phyloP scores from a whole-genome alignment of 208 protist species.

The Leishmania guyanensis region DNA sequence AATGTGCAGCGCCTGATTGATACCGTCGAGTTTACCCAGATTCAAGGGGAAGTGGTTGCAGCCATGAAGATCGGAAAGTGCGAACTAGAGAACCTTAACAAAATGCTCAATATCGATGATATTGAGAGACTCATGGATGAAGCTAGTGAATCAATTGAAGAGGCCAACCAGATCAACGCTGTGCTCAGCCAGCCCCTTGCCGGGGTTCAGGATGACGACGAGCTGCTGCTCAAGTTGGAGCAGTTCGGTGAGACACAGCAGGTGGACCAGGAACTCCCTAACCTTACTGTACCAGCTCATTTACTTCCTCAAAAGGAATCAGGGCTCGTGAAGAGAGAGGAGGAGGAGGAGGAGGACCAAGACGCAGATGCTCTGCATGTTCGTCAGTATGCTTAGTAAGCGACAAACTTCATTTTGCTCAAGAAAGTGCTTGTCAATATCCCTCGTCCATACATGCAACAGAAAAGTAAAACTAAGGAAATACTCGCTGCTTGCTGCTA shows the following conservation, averaged over 20 bases:
- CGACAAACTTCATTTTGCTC: background rate
- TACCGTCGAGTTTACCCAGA: slow-evolving; percentile 78
- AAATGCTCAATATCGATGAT: slow-evolving; percentile 86
- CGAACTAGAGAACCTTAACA: slow-evolving; percentile 77
- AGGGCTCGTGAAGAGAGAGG: background rate
- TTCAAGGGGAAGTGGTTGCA: slow-evolving; percentile 72
- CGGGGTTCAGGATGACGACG: slow-evolving; percentile 57
- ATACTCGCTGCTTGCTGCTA: background rate
- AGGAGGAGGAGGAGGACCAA: slow-evolving; percentile 12
- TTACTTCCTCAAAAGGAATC: slow-evolving; percentile 9
- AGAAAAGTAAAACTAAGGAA: background rate
- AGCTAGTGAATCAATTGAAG: slow-evolving; percentile 70
- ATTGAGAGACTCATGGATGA: slow-evolving; percentile 79
- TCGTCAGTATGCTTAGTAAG: slow-evolving; percentile 27
- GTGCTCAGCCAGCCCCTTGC: slow-evolving; percentile 58
- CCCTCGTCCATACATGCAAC: background rate
- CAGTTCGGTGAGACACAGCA: slow-evolving; percentile 11
- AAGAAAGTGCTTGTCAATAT: background rate
- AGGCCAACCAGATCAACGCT: slow-evolving; percentile 69
- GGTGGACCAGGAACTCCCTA: slow-evolving; percentile 15
- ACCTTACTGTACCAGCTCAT: slow-evolving; percentile 39
- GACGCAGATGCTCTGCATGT: slow-evolving; percentile 1
- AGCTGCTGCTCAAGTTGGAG: slow-evolving; percentile 60
- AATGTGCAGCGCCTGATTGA: slow-evolving; percentile 79
- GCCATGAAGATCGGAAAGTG: slow-evolving; percentile 74